Evolutionary conservation across 768 basidiomycete species (phyloP).

Genomic region (Lactarius indigo): DNA sequence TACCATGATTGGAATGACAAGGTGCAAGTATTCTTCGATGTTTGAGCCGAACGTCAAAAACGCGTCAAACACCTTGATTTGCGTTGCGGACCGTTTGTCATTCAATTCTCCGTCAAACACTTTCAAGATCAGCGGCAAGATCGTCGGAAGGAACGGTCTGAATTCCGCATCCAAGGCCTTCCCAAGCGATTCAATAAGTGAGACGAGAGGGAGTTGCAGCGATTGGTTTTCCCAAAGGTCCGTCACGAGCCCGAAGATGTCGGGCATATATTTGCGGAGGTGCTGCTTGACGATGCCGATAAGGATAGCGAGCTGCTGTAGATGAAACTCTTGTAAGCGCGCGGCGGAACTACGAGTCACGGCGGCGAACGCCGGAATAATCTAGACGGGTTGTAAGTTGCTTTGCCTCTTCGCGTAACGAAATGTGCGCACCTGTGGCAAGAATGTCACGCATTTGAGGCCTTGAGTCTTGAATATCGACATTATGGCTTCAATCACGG

Average conservation of each 20-base stretch:
- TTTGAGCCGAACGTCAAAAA: conserved; percentile 94
- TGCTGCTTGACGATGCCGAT: conserved; percentile 97
- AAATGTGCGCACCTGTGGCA: conserved; percentile 68
- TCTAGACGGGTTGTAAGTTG: conserved; percentile 41
- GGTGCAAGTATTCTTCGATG: conserved; percentile 96
- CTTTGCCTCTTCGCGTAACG: not conserved
- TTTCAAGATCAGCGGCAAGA: conserved; percentile 84
- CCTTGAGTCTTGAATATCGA: conserved; percentile 98
- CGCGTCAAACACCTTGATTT: conserved; percentile 91
- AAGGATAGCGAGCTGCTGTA: conserved; percentile 93
- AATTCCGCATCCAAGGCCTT: conserved; percentile 96
- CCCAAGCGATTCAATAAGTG: conserved; percentile 88
- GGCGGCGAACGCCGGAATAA: conserved; percentile 90
- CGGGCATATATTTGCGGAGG: conserved; percentile 85
- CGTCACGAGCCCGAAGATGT: conserved; percentile 78
- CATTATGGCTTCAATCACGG: conserved; percentile 97
- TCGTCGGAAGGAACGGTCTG: conserved; percentile 89
- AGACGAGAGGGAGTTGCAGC: conserved; percentile 88
- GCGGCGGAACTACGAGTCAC: conserved; percentile 82
- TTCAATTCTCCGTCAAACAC: conserved; percentile 86
- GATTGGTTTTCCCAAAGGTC: conserved; percentile 87
- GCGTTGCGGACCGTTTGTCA: conserved; percentile 72
- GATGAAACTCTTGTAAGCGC: conserved; percentile 85
- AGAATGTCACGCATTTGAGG: conserved; percentile 90
- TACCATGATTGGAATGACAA: conserved; percentile 93